These are phyloP conservation scores for Thelonectria blattea DNA, from an alignment of 2,329 filamentous ascomycete species.

Conservation along the genomic window DNA sequence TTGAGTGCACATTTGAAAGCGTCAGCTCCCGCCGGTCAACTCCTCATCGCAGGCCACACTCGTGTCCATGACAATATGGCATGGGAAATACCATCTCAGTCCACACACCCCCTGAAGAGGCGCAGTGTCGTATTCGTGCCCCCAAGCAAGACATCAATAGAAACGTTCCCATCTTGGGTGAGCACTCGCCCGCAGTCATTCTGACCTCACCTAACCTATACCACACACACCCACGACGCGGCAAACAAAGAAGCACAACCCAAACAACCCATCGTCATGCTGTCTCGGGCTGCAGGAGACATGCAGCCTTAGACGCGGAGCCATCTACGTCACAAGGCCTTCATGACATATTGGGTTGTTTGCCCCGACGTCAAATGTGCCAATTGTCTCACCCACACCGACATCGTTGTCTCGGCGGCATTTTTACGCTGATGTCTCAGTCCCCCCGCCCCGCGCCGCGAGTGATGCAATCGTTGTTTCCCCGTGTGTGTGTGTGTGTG, in stretches of 20 bases:
- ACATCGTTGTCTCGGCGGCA: slow-evolving; percentile 10
- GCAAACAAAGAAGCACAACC: neutral
- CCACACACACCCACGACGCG: neutral
- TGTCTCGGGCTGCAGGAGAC: slow-evolving; percentile 13
- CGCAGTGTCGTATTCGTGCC: too few species aligned
- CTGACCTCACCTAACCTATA: slow-evolving; percentile 7
- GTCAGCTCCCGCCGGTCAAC: too few species aligned
- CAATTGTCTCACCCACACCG: slow-evolving; percentile 2
- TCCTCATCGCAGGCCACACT: too few species aligned
- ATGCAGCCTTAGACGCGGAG: slow-evolving; percentile 13
- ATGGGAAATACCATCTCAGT: too few species aligned
- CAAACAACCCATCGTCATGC: neutral
- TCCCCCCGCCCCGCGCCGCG: neutral
- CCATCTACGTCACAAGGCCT: slow-evolving; percentile 25
- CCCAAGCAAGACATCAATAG: too few species aligned
- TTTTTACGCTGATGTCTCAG: too few species aligned
- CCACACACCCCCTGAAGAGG: too few species aligned
- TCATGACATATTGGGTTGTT: slow-evolving; percentile 3
- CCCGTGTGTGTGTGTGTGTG: neutral
- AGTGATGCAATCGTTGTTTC: slow-evolving; percentile 17
- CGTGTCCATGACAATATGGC: too few species aligned
- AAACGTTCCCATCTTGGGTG: too few species aligned
- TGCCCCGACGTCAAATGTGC: neutral
- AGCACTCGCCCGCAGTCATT: slow-evolving; percentile 20
- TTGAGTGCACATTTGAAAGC: too few species aligned